Percentiles rank a stretch among this genome's conserved stretches.
Evolutionary conservation across 2,329 filamentous ascomycete species (phyloP).

Genomic region (Ceratocystis cubensis): DNA sequence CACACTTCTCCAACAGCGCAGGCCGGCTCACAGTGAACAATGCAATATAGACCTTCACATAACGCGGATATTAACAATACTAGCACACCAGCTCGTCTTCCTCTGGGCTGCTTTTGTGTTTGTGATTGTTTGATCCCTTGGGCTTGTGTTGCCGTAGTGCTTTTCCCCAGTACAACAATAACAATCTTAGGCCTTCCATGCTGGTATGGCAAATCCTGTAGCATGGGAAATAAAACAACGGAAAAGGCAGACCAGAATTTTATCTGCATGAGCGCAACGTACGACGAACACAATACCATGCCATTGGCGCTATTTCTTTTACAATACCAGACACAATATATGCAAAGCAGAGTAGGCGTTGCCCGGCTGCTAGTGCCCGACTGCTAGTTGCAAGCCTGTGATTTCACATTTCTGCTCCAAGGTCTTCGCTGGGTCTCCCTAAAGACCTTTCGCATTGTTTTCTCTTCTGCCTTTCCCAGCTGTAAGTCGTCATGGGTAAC

Average conservation of each 20-base stretch:
- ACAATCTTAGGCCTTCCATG: neutral
- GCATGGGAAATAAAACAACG: neutral
- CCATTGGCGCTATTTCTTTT: neutral
- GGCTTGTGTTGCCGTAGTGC: neutral
- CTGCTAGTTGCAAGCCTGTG: neutral
- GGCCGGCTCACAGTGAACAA: too few species aligned
- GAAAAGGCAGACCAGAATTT: neutral
- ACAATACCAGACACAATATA: neutral
- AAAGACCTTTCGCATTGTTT: slow-evolving; percentile 1
- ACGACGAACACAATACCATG: neutral
- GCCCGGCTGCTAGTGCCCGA: neutral
- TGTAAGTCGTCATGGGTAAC: neutral
- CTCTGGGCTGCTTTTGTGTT: neutral
- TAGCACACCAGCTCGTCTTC: neutral
- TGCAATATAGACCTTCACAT: neutral
- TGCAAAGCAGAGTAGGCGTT: neutral
- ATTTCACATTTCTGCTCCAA: neutral
- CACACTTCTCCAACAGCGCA: too few species aligned
- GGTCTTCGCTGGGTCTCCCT: neutral
- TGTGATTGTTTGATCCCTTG: neutral
- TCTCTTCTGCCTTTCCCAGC: neutral
- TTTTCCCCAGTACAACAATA: neutral
- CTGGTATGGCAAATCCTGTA: slow-evolving; percentile 3
- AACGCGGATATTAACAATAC: too few species aligned
- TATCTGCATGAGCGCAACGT: neutral